phyloP scores from a whole-genome alignment of 2,329 filamentous ascomycete species.

The Calonectria pseudoturangicola region DNA sequence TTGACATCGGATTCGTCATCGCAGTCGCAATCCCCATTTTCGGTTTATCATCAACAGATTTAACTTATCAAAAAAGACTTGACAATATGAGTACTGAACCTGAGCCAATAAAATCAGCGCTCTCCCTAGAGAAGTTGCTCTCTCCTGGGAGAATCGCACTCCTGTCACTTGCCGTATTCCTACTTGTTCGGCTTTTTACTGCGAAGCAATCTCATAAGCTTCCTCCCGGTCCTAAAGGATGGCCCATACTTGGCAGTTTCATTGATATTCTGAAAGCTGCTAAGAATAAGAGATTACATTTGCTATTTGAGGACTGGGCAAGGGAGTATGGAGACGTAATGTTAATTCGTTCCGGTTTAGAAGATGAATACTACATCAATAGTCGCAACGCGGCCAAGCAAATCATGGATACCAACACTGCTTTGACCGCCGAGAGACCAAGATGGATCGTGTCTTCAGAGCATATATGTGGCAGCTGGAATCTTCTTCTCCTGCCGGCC shows the following conservation, averaged over 20 bases:
- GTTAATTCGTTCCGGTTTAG: constrained; percentile 12
- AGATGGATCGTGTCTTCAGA: constrained; percentile 33
- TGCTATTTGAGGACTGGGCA: constrained; percentile 26
- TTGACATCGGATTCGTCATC: too few species aligned
- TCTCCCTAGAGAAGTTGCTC: neutral
- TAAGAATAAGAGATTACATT: constrained; percentile 16
- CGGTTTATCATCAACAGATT: neutral
- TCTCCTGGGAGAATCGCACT: neutral
- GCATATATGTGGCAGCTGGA: constrained; percentile 29
- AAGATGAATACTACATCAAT: constrained; percentile 32
- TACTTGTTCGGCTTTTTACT: neutral
- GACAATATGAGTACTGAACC: neutral
- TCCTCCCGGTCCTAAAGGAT: constrained; percentile 27
- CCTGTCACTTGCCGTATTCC: neutral
- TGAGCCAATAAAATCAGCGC: neutral
- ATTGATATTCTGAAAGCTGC: constrained; percentile 5
- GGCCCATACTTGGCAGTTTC: constrained; percentile 25
- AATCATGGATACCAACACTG: constrained; percentile 26
- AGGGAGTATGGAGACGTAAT: constrained; percentile 29
- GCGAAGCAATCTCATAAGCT: constrained; percentile 19
- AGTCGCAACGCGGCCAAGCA: constrained; percentile 15
- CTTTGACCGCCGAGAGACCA: constrained; percentile 16
- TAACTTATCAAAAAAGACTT: neutral
- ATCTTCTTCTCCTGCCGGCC: constrained; percentile 19
- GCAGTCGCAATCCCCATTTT: too few species aligned